These are phyloP conservation scores for Sporothrix schenckii DNA, from an alignment of 2,329 filamentous ascomycete genomes.

Conservation along the genomic window DNA sequence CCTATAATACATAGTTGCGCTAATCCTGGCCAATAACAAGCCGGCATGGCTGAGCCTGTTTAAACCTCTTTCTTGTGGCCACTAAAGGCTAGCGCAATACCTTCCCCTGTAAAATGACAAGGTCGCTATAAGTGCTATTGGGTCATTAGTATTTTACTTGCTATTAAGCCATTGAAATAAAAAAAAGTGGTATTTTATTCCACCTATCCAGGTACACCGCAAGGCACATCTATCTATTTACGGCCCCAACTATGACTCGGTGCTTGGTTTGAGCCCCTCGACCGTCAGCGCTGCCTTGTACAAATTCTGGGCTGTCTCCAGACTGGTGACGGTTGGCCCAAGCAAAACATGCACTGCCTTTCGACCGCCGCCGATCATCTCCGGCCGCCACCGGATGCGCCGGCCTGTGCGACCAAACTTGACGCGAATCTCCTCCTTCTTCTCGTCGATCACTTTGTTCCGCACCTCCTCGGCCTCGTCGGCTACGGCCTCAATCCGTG, in stretches of 20 bases:
- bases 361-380: constrained; percentile 71
- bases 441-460: constrained; percentile 64
- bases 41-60: not conserved
- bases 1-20: not conserved
- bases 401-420: constrained; percentile 73
- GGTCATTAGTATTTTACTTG: too few relatives aligned
- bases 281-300: constrained; percentile 37
- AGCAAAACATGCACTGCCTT: constrained; percentile 76
- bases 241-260: constrained; percentile 29
- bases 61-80: not conserved
- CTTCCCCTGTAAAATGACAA: not conserved
- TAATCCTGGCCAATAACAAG: constrained; percentile 15
- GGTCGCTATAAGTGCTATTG: too few relatives aligned
- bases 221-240: not conserved
- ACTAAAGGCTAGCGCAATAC: not conserved
- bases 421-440: constrained; percentile 71
- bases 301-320: constrained; percentile 64
- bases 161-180: too few relatives aligned
- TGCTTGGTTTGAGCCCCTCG: constrained; percentile 36
- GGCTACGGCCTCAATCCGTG: constrained; percentile 79
- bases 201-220: not conserved
- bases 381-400: constrained; percentile 69
- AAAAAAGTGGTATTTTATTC: not conserved
- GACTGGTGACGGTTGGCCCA: constrained; percentile 69
- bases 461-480: constrained; percentile 77